Percentiles rank a stretch among this genome's conserved stretches.
Evolutionary conservation across 108 stramenopile species (phyloP).

Genomic region (Mediolabrus comicus): DNA sequence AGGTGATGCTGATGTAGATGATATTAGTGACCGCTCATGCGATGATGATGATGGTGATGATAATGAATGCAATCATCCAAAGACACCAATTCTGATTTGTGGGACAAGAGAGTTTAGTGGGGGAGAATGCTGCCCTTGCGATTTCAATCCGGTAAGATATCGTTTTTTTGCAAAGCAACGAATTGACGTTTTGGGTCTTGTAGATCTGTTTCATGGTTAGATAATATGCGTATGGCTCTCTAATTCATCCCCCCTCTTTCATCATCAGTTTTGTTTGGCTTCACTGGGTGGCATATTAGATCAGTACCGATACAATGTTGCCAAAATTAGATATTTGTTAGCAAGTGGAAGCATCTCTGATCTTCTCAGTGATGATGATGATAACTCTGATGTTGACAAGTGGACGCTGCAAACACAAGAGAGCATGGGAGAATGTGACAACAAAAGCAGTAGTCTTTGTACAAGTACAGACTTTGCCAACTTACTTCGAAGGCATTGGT

Average conservation of each 20-base stretch:
- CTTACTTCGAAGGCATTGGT: background rate
- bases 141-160: constrained; percentile 28
- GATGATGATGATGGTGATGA: constrained; percentile 14
- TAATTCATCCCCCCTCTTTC: background rate
- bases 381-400: constrained; percentile 14
- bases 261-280: constrained; percentile 54
- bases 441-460: background rate
- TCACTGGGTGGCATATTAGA: constrained; percentile 75
- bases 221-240: too few species aligned
- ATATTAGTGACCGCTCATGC: background rate
- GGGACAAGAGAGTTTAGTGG: constrained; percentile 3
- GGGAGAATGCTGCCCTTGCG: constrained; percentile 7
- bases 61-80: background rate
- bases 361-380: background rate
- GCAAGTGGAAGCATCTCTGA: background rate
- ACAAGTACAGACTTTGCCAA: background rate
- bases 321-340: constrained; percentile 25
- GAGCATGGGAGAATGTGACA: constrained; percentile 6
- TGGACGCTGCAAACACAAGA: background rate
- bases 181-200: too few species aligned
- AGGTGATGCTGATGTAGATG: background rate
- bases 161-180: too few species aligned
- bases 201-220: too few species aligned
- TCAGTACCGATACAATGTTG: constrained; percentile 39
- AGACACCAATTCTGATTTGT: constrained; percentile 1